These are phyloP conservation scores for Talaromyces sp. DNA, from an alignment of 2,329 filamentous ascomycete genomes.

Conservation along the genomic window DNA sequence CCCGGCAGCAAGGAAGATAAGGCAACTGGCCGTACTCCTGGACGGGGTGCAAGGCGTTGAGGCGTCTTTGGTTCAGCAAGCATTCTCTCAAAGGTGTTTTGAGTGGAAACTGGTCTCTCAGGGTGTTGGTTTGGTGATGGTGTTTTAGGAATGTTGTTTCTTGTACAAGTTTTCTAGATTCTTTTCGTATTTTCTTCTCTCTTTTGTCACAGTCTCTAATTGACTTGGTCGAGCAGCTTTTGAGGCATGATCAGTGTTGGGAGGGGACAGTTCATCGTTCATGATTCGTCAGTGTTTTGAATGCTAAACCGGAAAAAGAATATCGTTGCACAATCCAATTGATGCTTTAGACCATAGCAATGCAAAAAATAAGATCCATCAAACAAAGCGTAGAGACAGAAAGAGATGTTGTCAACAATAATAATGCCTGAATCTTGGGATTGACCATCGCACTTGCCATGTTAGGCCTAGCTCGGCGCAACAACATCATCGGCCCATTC, in stretches of 20 bases:
- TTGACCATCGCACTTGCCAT: background rate
- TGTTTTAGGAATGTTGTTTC: background rate
- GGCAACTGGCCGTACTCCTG: background rate
- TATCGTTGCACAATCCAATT: background rate
- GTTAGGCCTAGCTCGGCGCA: background rate
- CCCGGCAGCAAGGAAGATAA: background rate
- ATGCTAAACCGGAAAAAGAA: background rate
- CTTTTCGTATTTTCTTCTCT: background rate
- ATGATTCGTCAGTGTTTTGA: background rate
- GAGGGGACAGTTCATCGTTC: background rate
- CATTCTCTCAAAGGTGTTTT: background rate
- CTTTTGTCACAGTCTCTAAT: background rate
- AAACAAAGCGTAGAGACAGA: background rate
- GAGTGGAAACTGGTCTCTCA: background rate
- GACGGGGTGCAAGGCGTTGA: background rate
- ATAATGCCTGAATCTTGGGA: too few species aligned
- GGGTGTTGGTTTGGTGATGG: background rate
- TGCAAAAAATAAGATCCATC: background rate
- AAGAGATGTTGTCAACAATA: too few species aligned
- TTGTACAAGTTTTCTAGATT: background rate
- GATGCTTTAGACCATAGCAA: background rate
- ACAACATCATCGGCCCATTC: background rate
- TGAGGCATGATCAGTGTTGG: background rate
- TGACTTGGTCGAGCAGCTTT: background rate
- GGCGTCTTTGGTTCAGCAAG: background rate